Conservation (phyloP, 139 green algal genomes). For the Micractinium sp. region DNA sequence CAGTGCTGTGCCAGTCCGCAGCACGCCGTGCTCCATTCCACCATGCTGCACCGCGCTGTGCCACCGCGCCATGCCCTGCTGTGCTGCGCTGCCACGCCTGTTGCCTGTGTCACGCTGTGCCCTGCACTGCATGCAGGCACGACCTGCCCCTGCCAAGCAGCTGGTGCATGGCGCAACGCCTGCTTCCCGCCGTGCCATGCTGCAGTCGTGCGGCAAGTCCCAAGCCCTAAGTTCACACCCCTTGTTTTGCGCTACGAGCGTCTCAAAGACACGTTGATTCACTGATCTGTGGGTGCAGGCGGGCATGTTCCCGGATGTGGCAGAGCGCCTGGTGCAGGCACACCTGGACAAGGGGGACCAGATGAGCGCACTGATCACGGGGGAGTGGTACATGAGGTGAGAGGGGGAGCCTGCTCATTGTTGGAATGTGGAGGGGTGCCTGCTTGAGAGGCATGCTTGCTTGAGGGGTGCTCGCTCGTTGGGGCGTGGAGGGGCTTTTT, state of each 20-base stretch:
- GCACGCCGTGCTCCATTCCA: neutral
- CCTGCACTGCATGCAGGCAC: too few relatives aligned
- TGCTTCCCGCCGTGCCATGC: neutral
- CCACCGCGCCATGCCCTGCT: neutral
- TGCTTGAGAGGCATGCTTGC: too few relatives aligned
- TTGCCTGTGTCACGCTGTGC: neutral
- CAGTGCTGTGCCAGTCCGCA: neutral
- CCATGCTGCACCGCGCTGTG: neutral
- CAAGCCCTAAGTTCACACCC: neutral
- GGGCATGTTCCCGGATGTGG: constrained; percentile 81
- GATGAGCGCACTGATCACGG: constrained; percentile 51
- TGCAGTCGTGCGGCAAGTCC: too few relatives aligned
- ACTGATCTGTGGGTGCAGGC: constrained; percentile 20
- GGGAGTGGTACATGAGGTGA: constrained; percentile 84
- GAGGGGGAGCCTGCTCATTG: too few relatives aligned
- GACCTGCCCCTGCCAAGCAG: too few relatives aligned
- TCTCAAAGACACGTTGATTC: too few relatives aligned
- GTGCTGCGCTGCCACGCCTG: neutral
- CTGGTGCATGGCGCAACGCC: too few relatives aligned
- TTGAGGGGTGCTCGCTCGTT: too few relatives aligned
- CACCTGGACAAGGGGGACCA: constrained; percentile 66
- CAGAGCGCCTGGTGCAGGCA: constrained; percentile 63
- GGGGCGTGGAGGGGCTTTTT: too few relatives aligned
- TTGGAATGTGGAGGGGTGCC: too few relatives aligned
- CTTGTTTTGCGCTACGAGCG: neutral